These are phyloP conservation scores for Musa itinerans DNA, from an alignment of 176 grass and related monocot genomes.

Conservation along the genomic window DNA sequence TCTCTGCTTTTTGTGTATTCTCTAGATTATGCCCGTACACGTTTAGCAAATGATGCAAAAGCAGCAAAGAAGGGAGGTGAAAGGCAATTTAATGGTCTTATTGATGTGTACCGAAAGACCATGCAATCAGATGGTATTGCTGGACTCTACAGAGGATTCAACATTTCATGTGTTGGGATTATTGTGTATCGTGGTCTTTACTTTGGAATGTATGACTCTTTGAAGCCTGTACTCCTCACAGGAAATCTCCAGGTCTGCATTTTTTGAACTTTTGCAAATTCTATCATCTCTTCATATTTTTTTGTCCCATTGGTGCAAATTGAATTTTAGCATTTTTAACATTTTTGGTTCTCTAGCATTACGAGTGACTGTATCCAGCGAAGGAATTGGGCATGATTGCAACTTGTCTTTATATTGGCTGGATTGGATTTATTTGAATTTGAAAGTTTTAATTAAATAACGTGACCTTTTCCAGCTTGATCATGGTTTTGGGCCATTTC, in stretches of 20 bases:
- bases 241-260: conserved; percentile 59
- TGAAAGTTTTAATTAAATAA: no score
- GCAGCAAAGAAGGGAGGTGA: conserved; percentile 83
- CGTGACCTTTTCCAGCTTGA: no score
- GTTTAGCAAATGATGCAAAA: conserved; percentile 76
- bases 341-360: no score
- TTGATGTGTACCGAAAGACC: conserved; percentile 92
- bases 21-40: conserved; percentile 82
- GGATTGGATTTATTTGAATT: no score
- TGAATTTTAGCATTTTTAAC: no score
- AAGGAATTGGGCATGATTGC: no score
- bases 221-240: conserved; percentile 83
- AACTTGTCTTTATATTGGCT: no score
- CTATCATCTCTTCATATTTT: not conserved
- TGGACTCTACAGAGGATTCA: conserved; percentile 94
- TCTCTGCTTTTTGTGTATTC: conserved; percentile 87
- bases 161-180: conserved; percentile 86
- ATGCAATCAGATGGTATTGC: conserved; percentile 66
- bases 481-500: no score
- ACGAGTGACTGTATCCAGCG: no score
- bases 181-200: conserved; percentile 96
- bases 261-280: not conserved
- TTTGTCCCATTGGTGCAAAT: not conserved
- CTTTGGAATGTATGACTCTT: conserved; percentile 86
- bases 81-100: conserved; percentile 82